Evolutionary conservation across 176 grass and related monocot genomes (phyloP), one percentile per base, ranked within the genome.

Genomic region (Panicum miliaceum): DNA sequence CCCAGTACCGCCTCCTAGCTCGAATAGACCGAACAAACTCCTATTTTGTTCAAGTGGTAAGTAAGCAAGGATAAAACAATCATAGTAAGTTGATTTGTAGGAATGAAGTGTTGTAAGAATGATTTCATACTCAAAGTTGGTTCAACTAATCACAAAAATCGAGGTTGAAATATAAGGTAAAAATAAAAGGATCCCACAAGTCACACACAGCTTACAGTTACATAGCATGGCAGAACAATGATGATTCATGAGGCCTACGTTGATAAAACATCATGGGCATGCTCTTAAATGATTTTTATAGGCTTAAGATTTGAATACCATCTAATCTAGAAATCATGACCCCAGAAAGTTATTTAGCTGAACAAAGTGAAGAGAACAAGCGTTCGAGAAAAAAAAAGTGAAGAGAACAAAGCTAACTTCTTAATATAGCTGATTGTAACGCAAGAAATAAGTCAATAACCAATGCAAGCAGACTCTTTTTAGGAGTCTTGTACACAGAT

Each of bases 21-120:
- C 80, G 82, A 84, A 78, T 93, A 64, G 95, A 98, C 60, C 87
- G 88, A 53, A 90, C 90, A 88, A 94, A 98, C 81, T 94, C 90
- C 95, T 97, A 85, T 77, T 83, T 83, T 84, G 34, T 80, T 50
- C 36, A 85, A 63, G 71, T 64, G 18, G 43, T 71, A 56, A 84
- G 35, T 68, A 59, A 22, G 7, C 41, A 82, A 5, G 6, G 22
- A 75, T 27, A n/a, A 79, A 25, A 81, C 60, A 51, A 73, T 57
- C 18, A 68, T 12, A 18, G 14, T 42, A 75, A 54, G 40, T 32
- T 76, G 16, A 34, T 72, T 51, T 37, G n/a, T 54, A 56, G 18
- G 59, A 61, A 70, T 71, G 40, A 12, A 23, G 29, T 64, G 62
- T 4, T 48, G 47, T 4, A 64, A 43, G 42, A 38, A 71, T 73